These are phyloP conservation scores for Wickerhamiella siamensis DNA, from an alignment of 805 yeast genomes.

Conservation along the genomic window DNA sequence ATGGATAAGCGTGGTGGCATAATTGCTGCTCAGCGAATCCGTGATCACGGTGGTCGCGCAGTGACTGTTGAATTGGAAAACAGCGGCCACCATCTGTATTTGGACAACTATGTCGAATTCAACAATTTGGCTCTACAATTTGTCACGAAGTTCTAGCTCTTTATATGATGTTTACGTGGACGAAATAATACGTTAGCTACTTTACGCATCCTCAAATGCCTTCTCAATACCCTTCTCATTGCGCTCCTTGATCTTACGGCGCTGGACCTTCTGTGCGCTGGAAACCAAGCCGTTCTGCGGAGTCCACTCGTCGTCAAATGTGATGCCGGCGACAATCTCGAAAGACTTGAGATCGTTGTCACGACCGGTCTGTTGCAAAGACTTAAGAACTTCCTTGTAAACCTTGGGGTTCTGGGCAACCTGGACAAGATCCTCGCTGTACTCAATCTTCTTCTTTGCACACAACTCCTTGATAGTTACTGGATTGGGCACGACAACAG, in stretches of 20 bases:
- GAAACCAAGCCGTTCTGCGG: conserved; percentile 91
- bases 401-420: conserved; percentile 45
- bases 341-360: conserved; percentile 71
- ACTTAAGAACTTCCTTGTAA: conserved; percentile 37
- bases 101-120: conserved; percentile 46
- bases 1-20: conserved; percentile 35
- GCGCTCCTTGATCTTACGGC: conserved; percentile 68
- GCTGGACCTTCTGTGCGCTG: conserved; percentile 90
- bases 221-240: conserved; percentile 54
- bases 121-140: conserved; percentile 36
- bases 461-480: conserved; percentile 46
- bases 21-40: conserved; percentile 23
- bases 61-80: conserved; percentile 28
- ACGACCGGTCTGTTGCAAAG: conserved; percentile 61
- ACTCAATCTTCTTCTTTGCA: conserved; percentile 39
- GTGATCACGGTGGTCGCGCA: conserved; percentile 16
- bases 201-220: conserved; percentile 33
- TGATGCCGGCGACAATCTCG: conserved; percentile 68
- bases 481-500: conserved; percentile 75
- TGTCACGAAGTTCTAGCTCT: conserved; percentile 24
- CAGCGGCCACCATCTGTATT: conserved; percentile 63
- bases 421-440: conserved; percentile 35
- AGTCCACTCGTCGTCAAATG: conserved; percentile 87
- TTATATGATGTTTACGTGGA: neutral
- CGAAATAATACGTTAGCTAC: too few species aligned